A percentile compares a stretch with the other conserved stretches of the same genome.
These are phyloP conservation scores for Pseudopediastrum boryanum DNA, from an alignment of 139 green algal species.

Conservation along the genomic window DNA sequence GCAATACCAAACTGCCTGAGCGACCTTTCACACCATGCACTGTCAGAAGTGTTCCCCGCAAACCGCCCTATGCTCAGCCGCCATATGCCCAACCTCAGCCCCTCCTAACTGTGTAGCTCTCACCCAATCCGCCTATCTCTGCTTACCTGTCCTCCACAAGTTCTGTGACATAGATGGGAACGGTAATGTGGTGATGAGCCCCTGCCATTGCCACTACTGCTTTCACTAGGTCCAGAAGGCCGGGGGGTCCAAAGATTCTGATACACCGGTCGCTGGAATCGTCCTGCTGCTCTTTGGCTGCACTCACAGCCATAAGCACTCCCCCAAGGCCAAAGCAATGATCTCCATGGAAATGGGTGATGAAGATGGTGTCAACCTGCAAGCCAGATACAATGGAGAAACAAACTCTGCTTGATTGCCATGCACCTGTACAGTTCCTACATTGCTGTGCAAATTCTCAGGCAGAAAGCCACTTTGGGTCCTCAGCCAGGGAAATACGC, in stretches of 20 bases:
- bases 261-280: not conserved
- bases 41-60: no score
- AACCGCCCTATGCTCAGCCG: no score
- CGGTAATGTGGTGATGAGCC: conserved; percentile 23
- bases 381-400: not conserved
- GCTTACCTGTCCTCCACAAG: conserved; percentile 30
- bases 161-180: conserved; percentile 48
- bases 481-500: no score
- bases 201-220: conserved; percentile 49
- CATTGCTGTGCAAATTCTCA: not conserved
- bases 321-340: conserved; percentile 92
- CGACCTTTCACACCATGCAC: no score
- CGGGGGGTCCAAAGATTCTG: not conserved
- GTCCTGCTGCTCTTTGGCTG: conserved; percentile 16
- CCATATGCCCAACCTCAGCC: no score
- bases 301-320: conserved; percentile 39
- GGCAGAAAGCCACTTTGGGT: no score
- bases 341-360: conserved; percentile 97
- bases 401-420: not conserved
- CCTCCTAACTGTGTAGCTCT: conserved; percentile 73
- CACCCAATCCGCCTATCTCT: not conserved
- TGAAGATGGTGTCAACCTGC: conserved; percentile 69
- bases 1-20: no score
- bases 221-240: conserved; percentile 50
- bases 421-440: not conserved